A percentile compares a stretch with the other conserved stretches of the same genome.
These are phyloP conservation scores for Globisporangium orthogonon DNA, from an alignment of 352 stramenopile genomes.

Conservation along the genomic window DNA sequence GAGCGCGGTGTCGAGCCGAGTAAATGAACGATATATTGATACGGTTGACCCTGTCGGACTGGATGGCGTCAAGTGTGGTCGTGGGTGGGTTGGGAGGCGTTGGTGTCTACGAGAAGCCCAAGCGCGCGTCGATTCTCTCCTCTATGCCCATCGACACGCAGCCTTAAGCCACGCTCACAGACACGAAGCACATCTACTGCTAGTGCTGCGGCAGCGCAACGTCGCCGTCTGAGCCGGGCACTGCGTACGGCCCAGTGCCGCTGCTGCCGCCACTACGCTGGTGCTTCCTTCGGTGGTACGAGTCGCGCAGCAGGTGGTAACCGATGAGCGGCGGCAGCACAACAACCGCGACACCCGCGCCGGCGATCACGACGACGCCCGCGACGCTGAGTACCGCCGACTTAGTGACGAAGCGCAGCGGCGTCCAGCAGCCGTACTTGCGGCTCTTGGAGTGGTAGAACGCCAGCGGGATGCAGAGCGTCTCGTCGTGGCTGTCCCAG, in stretches of 20 bases:
- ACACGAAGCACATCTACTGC: neutral
- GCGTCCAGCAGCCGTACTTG: constrained; percentile 52
- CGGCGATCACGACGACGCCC: constrained; percentile 41
- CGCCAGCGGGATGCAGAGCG: constrained; percentile 54
- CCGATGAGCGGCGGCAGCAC: constrained; percentile 63
- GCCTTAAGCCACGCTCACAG: neutral
- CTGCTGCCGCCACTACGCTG: constrained; percentile 14
- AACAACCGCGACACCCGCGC: constrained; percentile 55
- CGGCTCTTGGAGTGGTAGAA: constrained; percentile 67
- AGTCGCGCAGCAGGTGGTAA: constrained; percentile 47
- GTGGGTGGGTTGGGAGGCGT: too few species aligned
- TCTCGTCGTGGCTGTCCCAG: constrained; percentile 72
- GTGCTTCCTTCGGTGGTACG: constrained; percentile 35
- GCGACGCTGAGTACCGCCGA: constrained; percentile 44
- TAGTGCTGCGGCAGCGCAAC: neutral
- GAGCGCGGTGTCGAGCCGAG: neutral
- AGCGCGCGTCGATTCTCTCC: too few species aligned
- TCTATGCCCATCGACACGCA: too few species aligned
- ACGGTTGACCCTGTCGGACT: neutral
- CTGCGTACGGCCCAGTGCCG: neutral
- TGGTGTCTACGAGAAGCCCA: too few species aligned
- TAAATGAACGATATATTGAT: constrained; percentile 3
- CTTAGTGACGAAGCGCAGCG: constrained; percentile 71
- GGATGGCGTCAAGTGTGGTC: neutral
- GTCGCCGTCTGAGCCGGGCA: neutral